Percentiles rank a stretch among this genome's conserved stretches.
Evolutionary conservation across 805 yeast species (phyloP).

Genomic region (Naumovozyma baii): DNA sequence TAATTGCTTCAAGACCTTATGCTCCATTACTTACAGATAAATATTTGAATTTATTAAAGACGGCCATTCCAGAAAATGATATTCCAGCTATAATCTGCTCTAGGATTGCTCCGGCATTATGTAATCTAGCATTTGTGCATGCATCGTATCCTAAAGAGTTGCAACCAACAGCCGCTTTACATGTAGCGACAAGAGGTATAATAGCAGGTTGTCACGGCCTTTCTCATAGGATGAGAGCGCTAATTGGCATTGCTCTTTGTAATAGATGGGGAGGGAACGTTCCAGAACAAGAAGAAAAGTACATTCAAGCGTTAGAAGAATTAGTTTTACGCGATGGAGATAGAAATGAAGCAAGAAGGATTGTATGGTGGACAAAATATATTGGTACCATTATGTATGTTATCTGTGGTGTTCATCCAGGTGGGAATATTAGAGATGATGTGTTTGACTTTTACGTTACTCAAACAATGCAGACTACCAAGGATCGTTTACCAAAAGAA

Average conservation of each 20-base stretch:
- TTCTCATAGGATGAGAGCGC: conserved; percentile 59
- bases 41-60: conserved; percentile 44
- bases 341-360: conserved; percentile 35
- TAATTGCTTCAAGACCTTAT: conserved; percentile 61
- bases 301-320: conserved; percentile 39
- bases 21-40: conserved; percentile 55
- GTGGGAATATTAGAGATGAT: conserved; percentile 62
- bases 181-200: conserved; percentile 64
- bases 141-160: conserved; percentile 68
- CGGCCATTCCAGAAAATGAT: conserved; percentile 47
- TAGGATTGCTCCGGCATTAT: conserved; percentile 59
- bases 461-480: conserved; percentile 5
- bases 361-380: conserved; percentile 65
- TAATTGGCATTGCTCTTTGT: conserved; percentile 64
- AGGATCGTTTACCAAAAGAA: background rate
- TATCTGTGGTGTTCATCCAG: conserved; percentile 73
- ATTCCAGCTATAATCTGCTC: conserved; percentile 52
- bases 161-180: conserved; percentile 65
- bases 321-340: conserved; percentile 40
- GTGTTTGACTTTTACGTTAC: conserved; percentile 38
- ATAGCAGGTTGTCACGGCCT: conserved; percentile 70
- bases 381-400: conserved; percentile 68
- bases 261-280: conserved; percentile 79
- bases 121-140: conserved; percentile 67
- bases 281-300: conserved; percentile 44